These are phyloP conservation scores for Rhamnella rubrinervis DNA, from an alignment of 331 rosid genomes.

Conservation along the genomic window DNA sequence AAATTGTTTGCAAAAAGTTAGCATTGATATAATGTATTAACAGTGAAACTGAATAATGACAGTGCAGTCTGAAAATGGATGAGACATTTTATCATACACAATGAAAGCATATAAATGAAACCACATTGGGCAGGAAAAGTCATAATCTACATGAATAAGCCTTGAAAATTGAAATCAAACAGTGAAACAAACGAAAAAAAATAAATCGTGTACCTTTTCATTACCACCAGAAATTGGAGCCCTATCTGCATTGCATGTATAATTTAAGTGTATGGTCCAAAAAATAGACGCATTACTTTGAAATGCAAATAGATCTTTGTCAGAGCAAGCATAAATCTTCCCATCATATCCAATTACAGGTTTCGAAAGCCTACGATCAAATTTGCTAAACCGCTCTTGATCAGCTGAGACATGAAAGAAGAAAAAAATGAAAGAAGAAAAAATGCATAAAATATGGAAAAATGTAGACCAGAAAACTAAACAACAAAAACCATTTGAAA, in stretches of 20 bases:
- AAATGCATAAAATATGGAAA: neutral
- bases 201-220: conserved; percentile 39
- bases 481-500: neutral
- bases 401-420: conserved; percentile 11
- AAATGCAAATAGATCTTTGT: conserved; percentile 49
- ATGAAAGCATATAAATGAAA: no score
- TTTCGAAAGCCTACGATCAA: conserved; percentile 42
- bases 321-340: conserved; percentile 57
- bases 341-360: conserved; percentile 61
- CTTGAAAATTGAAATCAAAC: no score
- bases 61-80: no score
- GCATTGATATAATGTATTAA: neutral
- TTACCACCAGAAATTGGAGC: conserved; percentile 59
- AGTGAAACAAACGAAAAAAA: neutral
- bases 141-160: no score
- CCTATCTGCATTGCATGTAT: conserved; percentile 40
- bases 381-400: conserved; percentile 17
- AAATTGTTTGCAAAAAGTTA: neutral
- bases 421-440: neutral
- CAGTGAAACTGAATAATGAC: no score
- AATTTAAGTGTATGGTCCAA: conserved; percentile 56
- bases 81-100: no score
- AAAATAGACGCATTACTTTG: conserved; percentile 64
- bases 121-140: no score
- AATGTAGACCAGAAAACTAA: neutral